Evolutionary conservation across 2,329 filamentous ascomycete species (phyloP), one percentile per base, ranked within the genome.

Genomic region (Aspergillus pseudonomiae): DNA sequence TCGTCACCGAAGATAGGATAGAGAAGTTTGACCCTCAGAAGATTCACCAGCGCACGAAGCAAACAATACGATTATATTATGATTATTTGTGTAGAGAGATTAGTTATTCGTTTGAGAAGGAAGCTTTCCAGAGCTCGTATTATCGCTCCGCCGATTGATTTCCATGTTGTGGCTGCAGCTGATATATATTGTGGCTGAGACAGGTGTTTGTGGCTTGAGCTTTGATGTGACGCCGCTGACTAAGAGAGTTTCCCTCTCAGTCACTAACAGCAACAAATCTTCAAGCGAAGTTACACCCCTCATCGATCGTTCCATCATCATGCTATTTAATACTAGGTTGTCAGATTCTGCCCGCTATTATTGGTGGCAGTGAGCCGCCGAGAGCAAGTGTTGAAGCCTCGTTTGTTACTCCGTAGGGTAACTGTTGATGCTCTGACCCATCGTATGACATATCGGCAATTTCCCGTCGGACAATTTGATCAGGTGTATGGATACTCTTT

Each of bases 101-200:
- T 55, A 21, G 26, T 36, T 55, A 55, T 55, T 28, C 26, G n/a
- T 39, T 14, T 19, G 32, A 41, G 32, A 26, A 32, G 52, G 21
- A 19, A 19, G 32, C 32, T 39, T 26, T 26, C 52, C 34, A 11
- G 5, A 36, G 21, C 52, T 55, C 32, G 32, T 55, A 55, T 55
- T 39, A 36, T 55, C 21, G 21, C 26, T 39, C 52, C 52, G 26
- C 21, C 9, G 34, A 19, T 55, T 55, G 52, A 26, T 26, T 36
- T 52, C 28, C 48, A 32, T 52, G 48, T n/a, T 55, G 52, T 55
- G 52, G 52, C 52, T 55, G 52, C 34, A 55, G 32, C 52, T 39
- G 52, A 39, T 55, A 55, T 21, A 39, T 10, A 24, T 24, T 24
- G 52, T 55, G 52, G 52, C 52, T 55, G 52, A 55, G 32, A n/a